Conservation (phyloP, 768 basidiomycete species). For the Holtermanniella nyarrowii region DNA sequence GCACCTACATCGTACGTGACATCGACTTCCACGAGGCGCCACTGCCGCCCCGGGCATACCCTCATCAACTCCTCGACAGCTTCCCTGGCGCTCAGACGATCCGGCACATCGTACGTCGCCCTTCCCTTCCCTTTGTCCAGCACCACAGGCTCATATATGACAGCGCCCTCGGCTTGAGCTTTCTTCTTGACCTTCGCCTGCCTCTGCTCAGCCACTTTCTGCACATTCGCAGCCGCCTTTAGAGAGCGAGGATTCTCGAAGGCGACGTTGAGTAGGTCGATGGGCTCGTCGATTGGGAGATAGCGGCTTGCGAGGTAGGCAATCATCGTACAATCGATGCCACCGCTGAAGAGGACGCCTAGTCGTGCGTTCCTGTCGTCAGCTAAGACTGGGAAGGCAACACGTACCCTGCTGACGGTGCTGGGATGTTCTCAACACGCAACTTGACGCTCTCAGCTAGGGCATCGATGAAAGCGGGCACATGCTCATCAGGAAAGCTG, state of each 20-base stretch:
- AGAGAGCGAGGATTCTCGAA: slow-evolving; percentile 90
- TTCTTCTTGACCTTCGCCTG: not conserved
- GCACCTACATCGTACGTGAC: slow-evolving; percentile 61
- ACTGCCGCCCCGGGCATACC: slow-evolving; percentile 66
- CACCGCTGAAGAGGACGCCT: slow-evolving; percentile 87
- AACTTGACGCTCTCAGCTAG: slow-evolving; percentile 60
- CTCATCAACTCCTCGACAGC: slow-evolving; percentile 66
- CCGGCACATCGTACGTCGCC: slow-evolving; percentile 65
- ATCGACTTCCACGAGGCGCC: slow-evolving; percentile 90
- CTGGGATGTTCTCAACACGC: slow-evolving; percentile 61
- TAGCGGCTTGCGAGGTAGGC: slow-evolving; percentile 73
- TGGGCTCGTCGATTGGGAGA: slow-evolving; percentile 63
- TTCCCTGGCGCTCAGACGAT: slow-evolving; percentile 67
- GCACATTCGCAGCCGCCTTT: slow-evolving; percentile 17
- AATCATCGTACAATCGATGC: slow-evolving; percentile 81
- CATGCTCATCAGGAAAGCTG: too few relatives aligned
- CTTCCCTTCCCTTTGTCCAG: slow-evolving; percentile 41
- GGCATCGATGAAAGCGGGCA: slow-evolving; percentile 18
- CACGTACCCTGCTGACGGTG: slow-evolving; percentile 38
- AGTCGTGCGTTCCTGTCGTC: slow-evolving; percentile 45
- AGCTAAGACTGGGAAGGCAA: slow-evolving; percentile 3
- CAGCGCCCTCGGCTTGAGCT: not conserved
- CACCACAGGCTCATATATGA: slow-evolving; percentile 16
- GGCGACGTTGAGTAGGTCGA: slow-evolving; percentile 85
- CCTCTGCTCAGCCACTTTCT: not conserved